Evolutionary conservation across 108 stramenopile species (phyloP).

Genomic region (Phaeodactylum tricornutum): DNA sequence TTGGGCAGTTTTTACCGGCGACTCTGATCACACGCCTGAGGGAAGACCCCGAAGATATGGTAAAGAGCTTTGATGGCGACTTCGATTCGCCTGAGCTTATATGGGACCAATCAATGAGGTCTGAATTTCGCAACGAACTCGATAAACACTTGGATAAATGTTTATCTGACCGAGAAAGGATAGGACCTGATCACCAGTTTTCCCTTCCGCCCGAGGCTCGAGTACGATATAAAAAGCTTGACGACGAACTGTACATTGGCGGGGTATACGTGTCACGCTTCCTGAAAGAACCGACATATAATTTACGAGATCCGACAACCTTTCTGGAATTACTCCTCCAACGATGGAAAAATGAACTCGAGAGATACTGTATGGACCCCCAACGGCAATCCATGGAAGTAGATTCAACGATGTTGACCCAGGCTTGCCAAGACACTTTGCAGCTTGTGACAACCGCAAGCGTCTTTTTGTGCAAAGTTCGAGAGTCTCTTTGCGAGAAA

Average conservation of each 20-base stretch:
- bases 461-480: constrained; percentile 49
- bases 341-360: constrained; percentile 49
- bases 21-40: constrained; percentile 35
- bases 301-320: constrained; percentile 51
- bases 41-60: constrained; percentile 41
- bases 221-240: constrained; percentile 41
- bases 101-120: constrained; percentile 60
- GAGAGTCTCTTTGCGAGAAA: constrained; percentile 42
- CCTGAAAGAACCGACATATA: constrained; percentile 76
- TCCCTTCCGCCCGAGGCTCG: constrained; percentile 16
- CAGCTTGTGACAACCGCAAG: constrained; percentile 44
- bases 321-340: constrained; percentile 52
- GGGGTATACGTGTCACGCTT: constrained; percentile 69
- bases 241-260: constrained; percentile 58
- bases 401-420: constrained; percentile 5
- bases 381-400: constrained; percentile 5
- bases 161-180: constrained; percentile 15
- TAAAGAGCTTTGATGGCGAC: constrained; percentile 53
- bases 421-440: constrained; percentile 24
- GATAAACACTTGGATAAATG: constrained; percentile 22
- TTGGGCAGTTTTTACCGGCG: constrained; percentile 34
- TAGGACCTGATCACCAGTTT: constrained; percentile 14
- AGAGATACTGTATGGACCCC: constrained; percentile 11
- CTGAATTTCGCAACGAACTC: constrained; percentile 43
- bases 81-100: constrained; percentile 71